Percentiles rank a stretch among this genome's conserved stretches.
These are phyloP conservation scores for Botrytis medusae DNA, from an alignment of 2,329 filamentous ascomycete species.

Conservation along the genomic window DNA sequence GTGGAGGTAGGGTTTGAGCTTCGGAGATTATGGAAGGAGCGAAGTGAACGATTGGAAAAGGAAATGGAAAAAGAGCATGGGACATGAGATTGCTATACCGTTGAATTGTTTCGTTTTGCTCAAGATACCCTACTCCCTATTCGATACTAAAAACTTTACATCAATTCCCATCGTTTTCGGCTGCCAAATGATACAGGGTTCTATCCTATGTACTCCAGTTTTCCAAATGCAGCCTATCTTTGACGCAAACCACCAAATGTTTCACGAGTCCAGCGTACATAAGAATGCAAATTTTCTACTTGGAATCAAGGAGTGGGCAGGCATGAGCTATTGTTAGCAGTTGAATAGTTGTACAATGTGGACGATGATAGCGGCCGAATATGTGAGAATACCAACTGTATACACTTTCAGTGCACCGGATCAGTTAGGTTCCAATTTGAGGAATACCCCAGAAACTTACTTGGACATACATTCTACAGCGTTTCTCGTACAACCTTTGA, in stretches of 20 bases:
- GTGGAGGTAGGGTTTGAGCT: slow-evolving; percentile 91
- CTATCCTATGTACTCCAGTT: background rate
- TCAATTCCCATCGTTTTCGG: background rate
- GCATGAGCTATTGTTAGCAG: background rate
- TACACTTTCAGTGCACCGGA: background rate
- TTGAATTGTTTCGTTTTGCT: background rate
- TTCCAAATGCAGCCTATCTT: background rate
- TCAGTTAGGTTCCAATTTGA: background rate
- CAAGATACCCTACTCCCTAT: slow-evolving; percentile 7
- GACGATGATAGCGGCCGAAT: background rate
- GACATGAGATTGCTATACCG: background rate
- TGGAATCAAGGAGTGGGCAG: background rate
- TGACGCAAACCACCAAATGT: background rate
- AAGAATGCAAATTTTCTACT: background rate
- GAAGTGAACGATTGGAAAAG: slow-evolving; percentile 14
- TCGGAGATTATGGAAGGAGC: slow-evolving; percentile 49
- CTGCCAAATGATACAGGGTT: background rate
- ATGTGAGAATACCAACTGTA: background rate
- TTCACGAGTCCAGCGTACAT: background rate
- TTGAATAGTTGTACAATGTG: background rate
- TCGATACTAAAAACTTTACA: background rate
- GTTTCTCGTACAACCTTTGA: background rate
- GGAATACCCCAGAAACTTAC: accelerated
- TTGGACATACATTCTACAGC: background rate
- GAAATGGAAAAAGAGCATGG: background rate